phyloP scores from a whole-genome alignment of 208 protist species.

The Sergeia podlipaevii region DNA sequence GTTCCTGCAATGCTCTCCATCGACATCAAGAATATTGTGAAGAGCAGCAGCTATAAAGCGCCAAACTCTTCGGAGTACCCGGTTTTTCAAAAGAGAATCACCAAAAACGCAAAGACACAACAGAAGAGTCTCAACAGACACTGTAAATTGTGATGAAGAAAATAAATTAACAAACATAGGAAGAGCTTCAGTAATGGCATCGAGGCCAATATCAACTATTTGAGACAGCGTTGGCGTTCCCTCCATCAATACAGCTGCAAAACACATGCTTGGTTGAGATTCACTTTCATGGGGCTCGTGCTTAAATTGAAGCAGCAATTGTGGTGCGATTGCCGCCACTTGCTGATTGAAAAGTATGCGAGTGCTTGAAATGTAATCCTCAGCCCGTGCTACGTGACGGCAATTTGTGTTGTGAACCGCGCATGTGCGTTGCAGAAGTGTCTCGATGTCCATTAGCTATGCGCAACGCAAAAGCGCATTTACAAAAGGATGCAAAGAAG shows the following conservation, averaged over 20 bases:
- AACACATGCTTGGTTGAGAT: too few relatives aligned
- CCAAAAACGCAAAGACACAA: not conserved
- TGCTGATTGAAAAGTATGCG: too few relatives aligned
- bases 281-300: too few relatives aligned
- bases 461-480: too few relatives aligned
- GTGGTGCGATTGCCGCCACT: too few relatives aligned
- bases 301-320: too few relatives aligned
- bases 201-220: not conserved
- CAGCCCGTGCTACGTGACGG: constrained; percentile 3
- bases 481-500: too few relatives aligned
- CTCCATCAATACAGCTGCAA: too few relatives aligned
- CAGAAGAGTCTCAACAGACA: not conserved
- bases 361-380: not conserved
- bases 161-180: not conserved
- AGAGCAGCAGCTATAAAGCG: not conserved
- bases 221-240: too few relatives aligned
- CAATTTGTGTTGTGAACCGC: constrained; percentile 9
- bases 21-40: not conserved
- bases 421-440: constrained; percentile 4
- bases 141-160: not conserved
- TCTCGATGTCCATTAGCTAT: constrained; percentile 12
- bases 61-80: not conserved
- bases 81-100: not conserved
- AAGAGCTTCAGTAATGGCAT: not conserved
- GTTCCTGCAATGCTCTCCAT: too few relatives aligned